Conservation (phyloP, 371 early-diverging fungal species). For the Scutellospora calospora region DNA sequence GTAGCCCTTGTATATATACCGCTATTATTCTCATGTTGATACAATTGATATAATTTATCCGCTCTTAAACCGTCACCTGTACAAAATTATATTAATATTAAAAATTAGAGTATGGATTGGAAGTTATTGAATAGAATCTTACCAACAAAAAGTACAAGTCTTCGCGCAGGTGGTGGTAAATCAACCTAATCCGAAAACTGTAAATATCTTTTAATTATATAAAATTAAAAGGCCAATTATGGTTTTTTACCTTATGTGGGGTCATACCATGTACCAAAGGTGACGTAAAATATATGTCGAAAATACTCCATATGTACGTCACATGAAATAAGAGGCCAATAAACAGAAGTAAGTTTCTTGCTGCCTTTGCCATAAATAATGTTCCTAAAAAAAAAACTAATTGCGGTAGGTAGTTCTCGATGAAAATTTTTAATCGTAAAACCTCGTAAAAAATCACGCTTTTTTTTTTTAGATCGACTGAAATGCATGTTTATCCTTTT, state of each 20-base stretch:
- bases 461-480: too few relatives aligned
- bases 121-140: conserved; percentile 45
- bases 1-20: conserved; percentile 69
- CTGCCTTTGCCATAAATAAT: background rate
- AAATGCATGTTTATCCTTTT: too few relatives aligned
- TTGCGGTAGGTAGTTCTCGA: too few relatives aligned
- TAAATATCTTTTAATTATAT: background rate
- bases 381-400: too few relatives aligned
- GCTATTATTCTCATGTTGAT: conserved; percentile 54
- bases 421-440: too few relatives aligned
- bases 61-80: conserved; percentile 93
- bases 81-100: background rate
- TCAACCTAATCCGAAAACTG: conserved; percentile 50
- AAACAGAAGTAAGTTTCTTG: conserved; percentile 65
- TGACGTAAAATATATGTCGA: conserved; percentile 98
- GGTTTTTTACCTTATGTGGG: conserved; percentile 61
- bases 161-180: conserved; percentile 84
- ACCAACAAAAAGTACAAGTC: conserved; percentile 92
- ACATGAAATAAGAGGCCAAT: conserved; percentile 92
- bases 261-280: conserved; percentile 97
- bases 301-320: conserved; percentile 89
- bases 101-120: too few relatives aligned
- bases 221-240: background rate
- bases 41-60: conserved; percentile 84
- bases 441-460: too few relatives aligned